phyloP scores from a whole-genome alignment of 495 filamentous ascomycete genomes.

The Friedmanniomyces endolithicus region DNA sequence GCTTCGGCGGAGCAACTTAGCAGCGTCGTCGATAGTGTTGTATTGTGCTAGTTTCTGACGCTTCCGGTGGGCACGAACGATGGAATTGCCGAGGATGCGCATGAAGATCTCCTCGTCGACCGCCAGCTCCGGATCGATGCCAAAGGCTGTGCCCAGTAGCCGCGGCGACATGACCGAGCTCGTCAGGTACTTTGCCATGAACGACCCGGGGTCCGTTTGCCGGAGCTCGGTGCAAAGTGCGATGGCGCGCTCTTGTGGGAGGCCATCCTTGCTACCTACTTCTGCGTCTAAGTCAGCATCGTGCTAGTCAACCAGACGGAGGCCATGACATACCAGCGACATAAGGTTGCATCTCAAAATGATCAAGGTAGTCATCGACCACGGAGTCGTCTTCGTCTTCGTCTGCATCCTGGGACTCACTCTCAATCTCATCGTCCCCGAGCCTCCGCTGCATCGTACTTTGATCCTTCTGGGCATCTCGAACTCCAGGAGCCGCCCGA shows the following conservation, averaged over 20 bases:
- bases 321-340: background rate
- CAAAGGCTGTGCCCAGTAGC: slow-evolving; percentile 87
- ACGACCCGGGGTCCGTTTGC: slow-evolving; percentile 59
- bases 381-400: background rate
- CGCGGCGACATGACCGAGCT: slow-evolving; percentile 50
- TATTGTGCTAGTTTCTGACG: slow-evolving; percentile 67
- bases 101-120: slow-evolving; percentile 63
- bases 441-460: background rate
- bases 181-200: slow-evolving; percentile 60
- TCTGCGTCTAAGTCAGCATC: background rate
- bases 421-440: background rate
- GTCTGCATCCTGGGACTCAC: background rate
- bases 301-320: background rate
- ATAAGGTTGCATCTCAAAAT: slow-evolving; percentile 6
- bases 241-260: background rate
- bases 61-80: slow-evolving; percentile 71
- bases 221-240: slow-evolving; percentile 37
- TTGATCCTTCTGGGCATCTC: background rate
- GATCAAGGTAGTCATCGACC: slow-evolving; percentile 4
- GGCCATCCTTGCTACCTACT: background rate
- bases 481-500: background rate
- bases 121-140: slow-evolving; percentile 37
- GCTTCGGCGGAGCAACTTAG: slow-evolving; percentile 55
- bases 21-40: slow-evolving; percentile 82
- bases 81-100: slow-evolving; percentile 57